Evolutionary conservation across 2,329 filamentous ascomycete species (phyloP).

Genomic region (Trichophyton rubrum): DNA sequence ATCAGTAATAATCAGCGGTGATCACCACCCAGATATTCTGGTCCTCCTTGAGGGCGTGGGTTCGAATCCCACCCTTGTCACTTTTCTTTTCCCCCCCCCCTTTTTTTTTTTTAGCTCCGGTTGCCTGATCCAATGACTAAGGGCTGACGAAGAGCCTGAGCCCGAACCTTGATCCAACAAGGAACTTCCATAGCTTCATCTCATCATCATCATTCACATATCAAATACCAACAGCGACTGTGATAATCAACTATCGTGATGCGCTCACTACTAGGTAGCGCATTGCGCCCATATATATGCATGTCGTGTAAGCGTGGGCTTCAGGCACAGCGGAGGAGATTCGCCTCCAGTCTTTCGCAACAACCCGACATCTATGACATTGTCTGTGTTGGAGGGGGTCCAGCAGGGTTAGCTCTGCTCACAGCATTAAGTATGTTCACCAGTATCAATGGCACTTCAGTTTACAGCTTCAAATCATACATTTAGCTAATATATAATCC

Average conservation of each 20-base stretch:
- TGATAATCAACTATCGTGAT: slow-evolving; percentile 14
- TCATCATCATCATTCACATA: neutral
- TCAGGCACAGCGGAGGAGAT: slow-evolving; percentile 19
- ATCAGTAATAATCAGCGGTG: neutral
- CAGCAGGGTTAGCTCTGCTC: slow-evolving; percentile 72
- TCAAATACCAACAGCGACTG: neutral
- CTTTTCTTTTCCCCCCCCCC: neutral
- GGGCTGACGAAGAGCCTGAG: neutral
- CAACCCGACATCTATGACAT: slow-evolving; percentile 76
- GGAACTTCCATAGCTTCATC: neutral
- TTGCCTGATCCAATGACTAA: neutral
- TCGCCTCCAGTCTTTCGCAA: slow-evolving; percentile 24
- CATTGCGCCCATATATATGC: slow-evolving; percentile 30
- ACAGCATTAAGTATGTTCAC: slow-evolving; percentile 55
- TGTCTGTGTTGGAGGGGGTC: slow-evolving; percentile 80
- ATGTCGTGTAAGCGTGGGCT: slow-evolving; percentile 26
- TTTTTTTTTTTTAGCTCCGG: neutral
- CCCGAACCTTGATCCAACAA: neutral
- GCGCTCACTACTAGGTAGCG: slow-evolving; percentile 23
- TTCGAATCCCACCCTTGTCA: slow-evolving; percentile 5
- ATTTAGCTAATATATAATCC: slow-evolving; percentile 6
- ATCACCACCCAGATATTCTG: neutral
- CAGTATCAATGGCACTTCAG: neutral
- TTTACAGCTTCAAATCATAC: neutral
- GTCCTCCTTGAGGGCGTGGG: slow-evolving; percentile 1